Conservation (phyloP, 2,329 filamentous ascomycete species). For the Scedosporium dehoogii region DNA sequence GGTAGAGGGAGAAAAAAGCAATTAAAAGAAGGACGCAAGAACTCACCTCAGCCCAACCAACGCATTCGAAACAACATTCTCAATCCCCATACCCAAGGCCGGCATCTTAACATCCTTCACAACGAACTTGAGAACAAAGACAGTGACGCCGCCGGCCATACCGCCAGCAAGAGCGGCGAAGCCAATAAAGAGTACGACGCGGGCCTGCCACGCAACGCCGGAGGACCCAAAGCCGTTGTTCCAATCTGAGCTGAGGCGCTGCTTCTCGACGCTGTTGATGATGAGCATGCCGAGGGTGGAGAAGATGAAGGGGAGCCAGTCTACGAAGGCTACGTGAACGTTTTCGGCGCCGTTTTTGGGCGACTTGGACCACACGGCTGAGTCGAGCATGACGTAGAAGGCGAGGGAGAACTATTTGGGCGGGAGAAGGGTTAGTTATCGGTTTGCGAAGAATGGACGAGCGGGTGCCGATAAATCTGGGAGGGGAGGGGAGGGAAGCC, state of each 20-base stretch:
- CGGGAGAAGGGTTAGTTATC: too few relatives aligned
- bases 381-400: slow-evolving; percentile 60
- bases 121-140: slow-evolving; percentile 56
- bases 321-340: slow-evolving; percentile 54
- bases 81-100: slow-evolving; percentile 53
- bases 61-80: slow-evolving; percentile 56
- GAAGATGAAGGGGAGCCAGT: slow-evolving; percentile 62
- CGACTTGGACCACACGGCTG: slow-evolving; percentile 57
- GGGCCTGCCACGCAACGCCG: slow-evolving; percentile 59
- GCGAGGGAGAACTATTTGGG: slow-evolving; percentile 52
- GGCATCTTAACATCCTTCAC: slow-evolving; percentile 49
- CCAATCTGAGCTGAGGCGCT: slow-evolving; percentile 51
- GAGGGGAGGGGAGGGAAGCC: slow-evolving; percentile 19
- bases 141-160: slow-evolving; percentile 59
- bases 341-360: slow-evolving; percentile 47
- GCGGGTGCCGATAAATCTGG: neutral
- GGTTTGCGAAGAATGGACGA: neutral
- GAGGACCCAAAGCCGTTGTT: slow-evolving; percentile 52
- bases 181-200: slow-evolving; percentile 57
- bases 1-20: neutral
- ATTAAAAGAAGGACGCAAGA: neutral
- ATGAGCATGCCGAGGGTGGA: slow-evolving; percentile 59
- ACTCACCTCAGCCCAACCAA: slow-evolving; percentile 50
- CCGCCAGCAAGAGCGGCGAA: slow-evolving; percentile 57
- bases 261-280: slow-evolving; percentile 61